Percentiles rank a stretch among this genome's conserved stretches.
These are phyloP conservation scores for Prosopis cineraria DNA, from an alignment of 306 rosid genomes.

Conservation along the genomic window DNA sequence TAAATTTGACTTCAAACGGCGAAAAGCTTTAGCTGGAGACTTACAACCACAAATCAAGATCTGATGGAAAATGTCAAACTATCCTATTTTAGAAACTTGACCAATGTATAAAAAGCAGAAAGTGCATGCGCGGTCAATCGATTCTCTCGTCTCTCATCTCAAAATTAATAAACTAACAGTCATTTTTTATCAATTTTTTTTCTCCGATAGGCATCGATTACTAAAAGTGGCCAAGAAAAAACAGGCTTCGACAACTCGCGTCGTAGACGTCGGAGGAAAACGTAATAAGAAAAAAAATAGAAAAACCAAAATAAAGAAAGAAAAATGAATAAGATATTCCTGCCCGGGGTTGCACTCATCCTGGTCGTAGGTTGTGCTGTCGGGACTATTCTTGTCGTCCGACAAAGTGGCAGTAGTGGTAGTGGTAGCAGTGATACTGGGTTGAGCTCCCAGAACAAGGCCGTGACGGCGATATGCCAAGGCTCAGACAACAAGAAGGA, in stretches of 20 bases:
- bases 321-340: slow-evolving; percentile 36
- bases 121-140: neutral
- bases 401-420: neutral
- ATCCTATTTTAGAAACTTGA: neutral
- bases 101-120: neutral
- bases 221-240: too few relatives aligned
- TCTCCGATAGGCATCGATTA: neutral
- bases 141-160: neutral
- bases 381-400: slow-evolving; percentile 31
- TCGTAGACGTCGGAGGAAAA: neutral
- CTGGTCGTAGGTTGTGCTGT: slow-evolving; percentile 48
- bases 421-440: neutral
- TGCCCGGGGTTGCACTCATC: slow-evolving; percentile 44
- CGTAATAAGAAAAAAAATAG: neutral
- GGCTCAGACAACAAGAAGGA: slow-evolving; percentile 26
- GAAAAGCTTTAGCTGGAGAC: neutral
- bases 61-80: neutral
- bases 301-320: neutral
- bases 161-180: neutral
- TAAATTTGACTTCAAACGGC: neutral
- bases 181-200: neutral
- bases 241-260: neutral
- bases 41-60: neutral
- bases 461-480: slow-evolving; percentile 37
- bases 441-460: slow-evolving; percentile 29